These are phyloP conservation scores for Prunella vulgaris DNA, from an alignment of 257 asterid genomes.

Conservation along the genomic window DNA sequence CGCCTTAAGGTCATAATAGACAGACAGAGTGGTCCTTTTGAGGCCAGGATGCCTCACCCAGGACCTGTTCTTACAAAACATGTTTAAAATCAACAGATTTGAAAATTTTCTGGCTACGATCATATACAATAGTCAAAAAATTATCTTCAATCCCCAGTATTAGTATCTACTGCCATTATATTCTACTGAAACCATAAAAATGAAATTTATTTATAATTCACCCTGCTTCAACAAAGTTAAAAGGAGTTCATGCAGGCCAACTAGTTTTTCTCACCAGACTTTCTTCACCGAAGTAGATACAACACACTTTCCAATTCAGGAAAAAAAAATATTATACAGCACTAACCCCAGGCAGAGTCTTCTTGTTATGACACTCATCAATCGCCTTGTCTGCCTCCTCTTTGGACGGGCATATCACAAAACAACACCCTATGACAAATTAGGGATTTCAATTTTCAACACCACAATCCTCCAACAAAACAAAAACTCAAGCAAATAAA, in stretches of 20 bases:
- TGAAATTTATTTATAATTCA: slow-evolving; percentile 1
- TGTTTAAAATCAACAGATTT: neutral
- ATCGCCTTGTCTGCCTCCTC: slow-evolving; percentile 91
- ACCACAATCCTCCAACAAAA: slow-evolving; percentile 10
- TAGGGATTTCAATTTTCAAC: slow-evolving; percentile 36
- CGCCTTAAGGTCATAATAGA: neutral
- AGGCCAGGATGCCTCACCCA: neutral
- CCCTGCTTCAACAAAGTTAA: neutral
- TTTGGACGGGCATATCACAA: slow-evolving; percentile 74
- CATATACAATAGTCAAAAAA: neutral
- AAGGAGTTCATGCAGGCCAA: slow-evolving; percentile 16
- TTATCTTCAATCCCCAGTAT: neutral
- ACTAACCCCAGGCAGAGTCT: slow-evolving; percentile 80
- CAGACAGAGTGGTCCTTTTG: neutral
- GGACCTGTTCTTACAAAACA: neutral
- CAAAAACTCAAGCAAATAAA: neutral
- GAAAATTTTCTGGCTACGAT: neutral
- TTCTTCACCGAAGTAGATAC: neutral
- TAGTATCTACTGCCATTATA: neutral
- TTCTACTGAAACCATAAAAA: neutral
- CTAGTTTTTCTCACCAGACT: neutral
- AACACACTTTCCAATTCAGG: slow-evolving; percentile 17
- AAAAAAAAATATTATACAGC: neutral
- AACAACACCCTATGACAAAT: slow-evolving; percentile 68
- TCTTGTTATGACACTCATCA: slow-evolving; percentile 74